Base-by-base conservation (phyloP, 371 early-diverging fungal genomes). In the Nosema muscidifuracis region DNA sequence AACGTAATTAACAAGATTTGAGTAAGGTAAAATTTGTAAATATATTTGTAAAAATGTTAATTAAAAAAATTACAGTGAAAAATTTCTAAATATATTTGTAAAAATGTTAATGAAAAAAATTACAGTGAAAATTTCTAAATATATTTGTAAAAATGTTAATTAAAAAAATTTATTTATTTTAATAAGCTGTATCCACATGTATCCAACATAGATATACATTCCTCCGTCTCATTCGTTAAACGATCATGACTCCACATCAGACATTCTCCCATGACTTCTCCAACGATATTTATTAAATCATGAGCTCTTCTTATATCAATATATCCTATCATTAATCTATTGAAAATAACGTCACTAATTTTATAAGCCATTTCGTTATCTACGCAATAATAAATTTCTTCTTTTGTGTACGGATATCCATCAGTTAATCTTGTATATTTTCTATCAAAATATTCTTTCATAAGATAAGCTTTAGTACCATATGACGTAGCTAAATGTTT, bases 321-420 rank as follows among this genome's bases (percentile, higher is more conserved):
- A 86, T 93, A 94, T 1, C 94, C 90, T 34, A 96, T 85, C 28
- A 95, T 88, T 30, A 89, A 88, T 64, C 98, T 90, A 50, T 95
- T 89, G 28, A 89, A 93, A 31, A 97, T 79, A 22, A 95, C 92
- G 84, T 97, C 86, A 42, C 92, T 90, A 10, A 89, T 89, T 22
- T 89, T 92, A 77, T 89, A 86, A 2, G 96, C 98, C 79, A 89
- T 90, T 84, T 97, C 98, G 78, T 90, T 85, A 72, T 89, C 87
- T 56, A 89, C 88, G 24, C 92, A 89, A 80, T 95, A 95, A 13
- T 90, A 87, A 12, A 96, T 88, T 84, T 97, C 98, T 34, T 93
- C 90, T 74, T 92, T 92, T 38, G 93, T 87, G 77, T 90, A 95
- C 36, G 92, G 92, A 80, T 95, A 93, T 34, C 87, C 86, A 22